phyloP scores from a whole-genome alignment of 2,329 filamentous ascomycete genomes.

The Clarireedia paspali region DNA sequence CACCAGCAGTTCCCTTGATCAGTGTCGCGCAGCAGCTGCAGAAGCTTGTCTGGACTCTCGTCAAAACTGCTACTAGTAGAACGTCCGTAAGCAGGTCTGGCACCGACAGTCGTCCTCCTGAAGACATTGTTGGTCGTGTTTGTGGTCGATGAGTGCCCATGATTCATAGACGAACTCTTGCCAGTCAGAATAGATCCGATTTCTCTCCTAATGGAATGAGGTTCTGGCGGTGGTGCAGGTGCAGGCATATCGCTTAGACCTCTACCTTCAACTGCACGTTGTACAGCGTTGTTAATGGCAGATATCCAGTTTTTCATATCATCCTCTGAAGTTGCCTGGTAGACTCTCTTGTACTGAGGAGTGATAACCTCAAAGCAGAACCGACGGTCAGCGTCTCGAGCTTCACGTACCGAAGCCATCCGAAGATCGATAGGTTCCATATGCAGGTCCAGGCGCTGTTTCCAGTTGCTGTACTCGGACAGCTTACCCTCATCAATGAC shows the following conservation, averaged over 20 bases:
- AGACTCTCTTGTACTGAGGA: conserved; percentile 89
- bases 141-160: conserved; percentile 39
- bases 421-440: conserved; percentile 97
- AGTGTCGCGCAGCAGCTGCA: conserved; percentile 79
- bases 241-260: conserved; percentile 48
- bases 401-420: conserved; percentile 94
- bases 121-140: conserved; percentile 50
- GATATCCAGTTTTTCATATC: conserved; percentile 97
- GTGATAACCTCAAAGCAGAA: conserved; percentile 99
- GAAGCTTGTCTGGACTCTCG: conserved; percentile 75
- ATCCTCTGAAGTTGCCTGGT: conserved; percentile 95
- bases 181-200: conserved; percentile 91
- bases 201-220: conserved; percentile 61
- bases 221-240: conserved; percentile 31
- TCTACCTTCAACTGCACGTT: conserved; percentile 86
- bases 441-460: conserved; percentile 90
- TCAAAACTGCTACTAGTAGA: conserved; percentile 66
- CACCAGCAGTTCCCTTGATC: conserved; percentile 92
- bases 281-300: conserved; percentile 93
- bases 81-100: conserved; percentile 65
- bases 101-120: conserved; percentile 85
- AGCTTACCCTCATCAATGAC: conserved; percentile 94
- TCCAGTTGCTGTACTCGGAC: conserved; percentile 99
- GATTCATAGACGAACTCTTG: conserved; percentile 67
- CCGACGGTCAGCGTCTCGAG: conserved; percentile 83